Evolutionary conservation across 2,329 filamentous ascomycete species (phyloP).

Genomic region (Malbranchea zuffiana): DNA sequence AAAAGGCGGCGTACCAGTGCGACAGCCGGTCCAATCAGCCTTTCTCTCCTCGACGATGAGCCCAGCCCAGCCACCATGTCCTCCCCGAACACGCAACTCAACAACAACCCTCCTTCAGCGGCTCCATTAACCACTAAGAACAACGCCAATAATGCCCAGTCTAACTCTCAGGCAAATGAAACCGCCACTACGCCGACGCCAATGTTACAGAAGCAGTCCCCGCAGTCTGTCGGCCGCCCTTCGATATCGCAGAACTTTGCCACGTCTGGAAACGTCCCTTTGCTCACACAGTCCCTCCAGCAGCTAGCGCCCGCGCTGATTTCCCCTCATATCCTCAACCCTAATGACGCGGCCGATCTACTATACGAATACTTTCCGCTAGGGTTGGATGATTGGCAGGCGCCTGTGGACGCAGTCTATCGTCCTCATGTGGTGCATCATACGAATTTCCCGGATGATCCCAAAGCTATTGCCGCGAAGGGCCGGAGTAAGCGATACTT

Average conservation of each 20-base stretch:
- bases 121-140: not conserved
- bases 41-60: constrained; percentile 47
- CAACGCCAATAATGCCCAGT: not conserved
- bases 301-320: constrained; percentile 23
- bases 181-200: not conserved
- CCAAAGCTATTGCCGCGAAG: constrained; percentile 56
- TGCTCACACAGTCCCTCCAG: constrained; percentile 22
- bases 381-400: constrained; percentile 82
- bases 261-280: constrained; percentile 19
- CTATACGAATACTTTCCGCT: constrained; percentile 93
- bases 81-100: constrained; percentile 14
- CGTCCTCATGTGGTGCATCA: constrained; percentile 90
- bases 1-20: constrained; percentile 27
- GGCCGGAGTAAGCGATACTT: constrained; percentile 64
- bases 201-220: constrained; percentile 4
- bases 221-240: constrained; percentile 16
- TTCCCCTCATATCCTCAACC: constrained; percentile 45
- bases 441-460: constrained; percentile 56
- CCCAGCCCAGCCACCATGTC: constrained; percentile 27
- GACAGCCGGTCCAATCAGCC: constrained; percentile 40
- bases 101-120: constrained; percentile 6
- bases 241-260: constrained; percentile 21
- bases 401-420: constrained; percentile 80
- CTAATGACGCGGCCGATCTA: constrained; percentile 63
- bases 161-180: not conserved